Conservation (phyloP, 306 rosid species). For the Prunus persica region Prunus_persica_NCBIv2 NC_034016.1:17227501-17228000, state of each 20-base stretch:
- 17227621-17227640: constrained; percentile 61
- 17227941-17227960: constrained; percentile 99
- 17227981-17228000: constrained; percentile 76
- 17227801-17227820: not conserved
- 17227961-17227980: constrained; percentile 98
- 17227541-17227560: constrained; percentile 97
- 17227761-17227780: constrained; percentile 92
- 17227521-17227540: constrained; percentile 91
- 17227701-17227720: constrained; percentile 48
- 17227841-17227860: not conserved
- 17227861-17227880: not conserved
- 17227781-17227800: constrained; percentile 98
- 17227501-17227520: constrained; percentile 40
- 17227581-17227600: constrained; percentile 78
- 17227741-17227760: constrained; percentile 93
- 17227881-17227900: not conserved
- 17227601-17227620: constrained; percentile 98
- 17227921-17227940: constrained; percentile 13
- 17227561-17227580: constrained; percentile 94
- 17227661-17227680: not conserved
- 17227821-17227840: not conserved
- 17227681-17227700: not conserved
- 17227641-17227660: not conserved
- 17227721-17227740: constrained; percentile 98
- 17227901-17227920: constrained; percentile 7